Base-by-base conservation (phyloP, 768 basidiomycete genomes). In the Tephrocybe sp. region DNA sequence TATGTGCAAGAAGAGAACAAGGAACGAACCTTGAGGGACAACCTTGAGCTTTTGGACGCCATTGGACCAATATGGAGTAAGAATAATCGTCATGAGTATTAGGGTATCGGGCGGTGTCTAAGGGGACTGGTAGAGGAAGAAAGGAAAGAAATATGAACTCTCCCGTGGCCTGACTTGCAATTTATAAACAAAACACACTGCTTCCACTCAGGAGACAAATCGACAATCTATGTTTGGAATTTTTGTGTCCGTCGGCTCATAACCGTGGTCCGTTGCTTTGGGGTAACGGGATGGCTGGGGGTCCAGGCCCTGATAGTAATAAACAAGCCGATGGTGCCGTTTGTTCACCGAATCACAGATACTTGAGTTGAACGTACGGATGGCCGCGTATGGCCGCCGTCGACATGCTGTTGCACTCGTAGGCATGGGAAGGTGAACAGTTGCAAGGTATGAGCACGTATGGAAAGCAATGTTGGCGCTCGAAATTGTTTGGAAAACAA, bases 1-100 rank as follows among this genome's bases (percentile, higher is more conserved):
- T 40, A 34, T 38, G 51, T 13, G 9, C 12, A 20, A 41, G 41
- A 6, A 43, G 53, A 32, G 20, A 17, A 49, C 42, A 60, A 20
- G 26, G 49, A 50, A 72, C 81, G 52, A 62, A 87, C 86, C 73
- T 60, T 78, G 76, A 8, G 79, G 66, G 26, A 73, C 79, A 45
- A 83, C 62, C 62, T 78, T 87, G 61, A 91, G 79, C 66, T 78
- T 87, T 59, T 89, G 87, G 50, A 80, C 74, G 48, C 85, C 87
- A 60, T 87, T 79, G 31, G 70, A 68, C 80, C 78, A 85, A 72
- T 84, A 85, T 11, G 87, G 89, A 30, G 82, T 88, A 53, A 90
- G 79, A 43, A 82, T 65, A 56, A 82, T 72, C 6, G 83, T 81
- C 83, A 84, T 83, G n/a, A 4, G 4, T 49, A 26, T 20, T 31